phyloP scores from a whole-genome alignment of 2,329 filamentous ascomycete species.

The Botrytis medusae region DNA sequence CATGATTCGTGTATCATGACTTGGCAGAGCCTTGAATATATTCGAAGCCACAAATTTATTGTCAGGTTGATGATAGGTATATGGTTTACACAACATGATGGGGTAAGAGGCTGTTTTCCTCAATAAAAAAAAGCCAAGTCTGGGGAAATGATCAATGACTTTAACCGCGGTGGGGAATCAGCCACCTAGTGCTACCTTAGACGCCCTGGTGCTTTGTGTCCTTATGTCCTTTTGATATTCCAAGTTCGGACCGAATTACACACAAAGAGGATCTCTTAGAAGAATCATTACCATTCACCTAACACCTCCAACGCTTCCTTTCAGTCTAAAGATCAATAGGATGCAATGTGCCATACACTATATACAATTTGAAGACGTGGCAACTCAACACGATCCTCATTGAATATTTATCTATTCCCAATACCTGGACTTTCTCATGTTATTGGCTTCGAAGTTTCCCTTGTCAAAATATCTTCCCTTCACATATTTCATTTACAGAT shows the following conservation, averaged over 20 bases:
- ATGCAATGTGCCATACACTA: background rate
- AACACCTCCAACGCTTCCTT: background rate
- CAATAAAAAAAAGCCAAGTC: conserved; percentile 1
- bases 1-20: background rate
- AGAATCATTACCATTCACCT: background rate
- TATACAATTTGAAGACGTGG: background rate
- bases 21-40: background rate
- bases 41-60: background rate
- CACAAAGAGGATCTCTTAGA: background rate
- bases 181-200: background rate
- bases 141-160: conserved; percentile 12
- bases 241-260: conserved; percentile 10
- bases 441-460: background rate
- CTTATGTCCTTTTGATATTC: background rate
- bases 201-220: background rate
- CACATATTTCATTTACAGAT: background rate
- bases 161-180: background rate
- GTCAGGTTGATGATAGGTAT: background rate
- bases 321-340: background rate
- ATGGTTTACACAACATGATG: background rate
- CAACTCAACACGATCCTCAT: too few relatives aligned
- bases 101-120: background rate
- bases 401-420: background rate
- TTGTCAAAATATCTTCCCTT: background rate
- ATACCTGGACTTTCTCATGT: background rate